phyloP scores from a whole-genome alignment of 352 stramenopile genomes.

The Peronospora farinosa region DNA sequence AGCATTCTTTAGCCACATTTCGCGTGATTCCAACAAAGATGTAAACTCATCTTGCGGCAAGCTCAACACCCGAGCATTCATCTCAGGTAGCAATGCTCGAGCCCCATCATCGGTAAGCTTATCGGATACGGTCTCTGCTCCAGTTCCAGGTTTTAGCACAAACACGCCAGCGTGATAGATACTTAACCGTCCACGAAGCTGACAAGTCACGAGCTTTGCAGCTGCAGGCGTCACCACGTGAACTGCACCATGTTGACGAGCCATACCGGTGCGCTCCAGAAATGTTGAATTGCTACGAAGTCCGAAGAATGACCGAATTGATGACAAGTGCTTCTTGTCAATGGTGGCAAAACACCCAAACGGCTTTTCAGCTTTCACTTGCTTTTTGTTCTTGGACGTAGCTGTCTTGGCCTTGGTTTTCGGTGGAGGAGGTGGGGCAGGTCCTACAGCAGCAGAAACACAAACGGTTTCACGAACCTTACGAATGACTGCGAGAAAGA shows the following conservation, averaged over 20 bases:
- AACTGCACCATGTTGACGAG: conserved; percentile 54
- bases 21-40: conserved; percentile 48
- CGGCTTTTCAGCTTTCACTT: conserved; percentile 50
- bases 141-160: conserved; percentile 28
- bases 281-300: conserved; percentile 33
- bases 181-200: conserved; percentile 38
- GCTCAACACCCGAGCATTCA: conserved; percentile 43
- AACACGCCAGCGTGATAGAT: conserved; percentile 67
- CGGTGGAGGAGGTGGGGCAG: conserved; percentile 19
- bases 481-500: conserved; percentile 96
- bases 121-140: conserved; percentile 25
- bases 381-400: conserved; percentile 40
- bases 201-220: conserved; percentile 35
- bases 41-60: conserved; percentile 64
- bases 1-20: conserved; percentile 78
- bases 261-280: conserved; percentile 59
- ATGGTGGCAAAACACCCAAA: conserved; percentile 54
- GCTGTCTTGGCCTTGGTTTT: conserved; percentile 26
- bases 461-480: conserved; percentile 34
- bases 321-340: conserved; percentile 31
- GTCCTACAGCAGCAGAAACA: conserved; percentile 30
- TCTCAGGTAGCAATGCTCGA: conserved; percentile 45
- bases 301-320: conserved; percentile 41
- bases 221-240: conserved; percentile 59
- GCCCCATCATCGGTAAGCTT: conserved; percentile 66